Evolutionary conservation across 1,284 basidiomycete genomes (phyloP).

Genomic region (Coniferiporia weirii): DNA sequence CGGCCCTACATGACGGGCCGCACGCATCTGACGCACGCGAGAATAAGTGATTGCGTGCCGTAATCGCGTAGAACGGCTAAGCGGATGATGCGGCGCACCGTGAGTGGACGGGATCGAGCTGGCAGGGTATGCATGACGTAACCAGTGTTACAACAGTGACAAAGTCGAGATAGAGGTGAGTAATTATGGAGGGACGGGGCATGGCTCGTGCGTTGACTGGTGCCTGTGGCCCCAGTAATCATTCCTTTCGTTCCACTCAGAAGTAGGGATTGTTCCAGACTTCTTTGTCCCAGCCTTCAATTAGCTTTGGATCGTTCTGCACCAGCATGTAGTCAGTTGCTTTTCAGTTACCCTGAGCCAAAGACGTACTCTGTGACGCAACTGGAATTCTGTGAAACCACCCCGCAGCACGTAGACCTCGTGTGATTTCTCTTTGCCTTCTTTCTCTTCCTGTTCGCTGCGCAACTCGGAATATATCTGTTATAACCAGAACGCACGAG

Average conservation of each 20-base stretch:
- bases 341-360: not conserved
- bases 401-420: constrained; percentile 61
- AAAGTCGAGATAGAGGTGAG: no score
- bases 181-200: no score
- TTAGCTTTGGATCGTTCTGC: constrained; percentile 60
- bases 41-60: no score
- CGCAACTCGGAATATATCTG: constrained; percentile 67
- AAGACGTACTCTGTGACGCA: constrained; percentile 51
- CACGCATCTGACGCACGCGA: no score
- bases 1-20: no score
- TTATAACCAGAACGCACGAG: not conserved
- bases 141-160: no score
- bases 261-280: constrained; percentile 38
- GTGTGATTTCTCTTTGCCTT: constrained; percentile 38
- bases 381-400: constrained; percentile 68
- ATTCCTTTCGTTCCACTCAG: not conserved
- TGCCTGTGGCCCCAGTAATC: no score
- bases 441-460: constrained; percentile 32
- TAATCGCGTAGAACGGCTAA: no score
- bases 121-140: no score
- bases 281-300: constrained; percentile 69
- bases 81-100: no score
- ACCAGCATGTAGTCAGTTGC: not conserved
- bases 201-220: no score
- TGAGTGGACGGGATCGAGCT: no score